These are phyloP conservation scores for Starmerella ratchasimensis DNA, from an alignment of 805 yeast genomes.

Conservation along the genomic window DNA sequence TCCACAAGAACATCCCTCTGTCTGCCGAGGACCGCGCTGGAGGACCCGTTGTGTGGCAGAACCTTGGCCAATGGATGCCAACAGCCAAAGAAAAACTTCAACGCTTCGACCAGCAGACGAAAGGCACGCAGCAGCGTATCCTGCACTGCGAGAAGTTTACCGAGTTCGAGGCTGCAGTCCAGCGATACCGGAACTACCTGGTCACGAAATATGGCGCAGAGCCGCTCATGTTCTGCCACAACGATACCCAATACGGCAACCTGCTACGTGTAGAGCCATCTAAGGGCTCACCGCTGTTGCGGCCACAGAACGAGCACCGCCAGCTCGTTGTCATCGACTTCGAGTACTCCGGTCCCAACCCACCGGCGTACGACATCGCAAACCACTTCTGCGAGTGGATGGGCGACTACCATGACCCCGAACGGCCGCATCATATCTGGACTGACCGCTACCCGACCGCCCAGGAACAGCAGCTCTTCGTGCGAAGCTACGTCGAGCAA, in stretches of 20 bases:
- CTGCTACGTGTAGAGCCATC: slow-evolving; percentile 46
- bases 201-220: slow-evolving; percentile 29
- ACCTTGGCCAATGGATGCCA: slow-evolving; percentile 57
- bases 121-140: slow-evolving; percentile 18
- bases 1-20: slow-evolving; percentile 67
- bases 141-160: slow-evolving; percentile 17
- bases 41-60: slow-evolving; percentile 59
- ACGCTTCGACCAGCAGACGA: slow-evolving; percentile 29
- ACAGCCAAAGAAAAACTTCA: slow-evolving; percentile 35
- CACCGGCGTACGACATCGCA: slow-evolving; percentile 79
- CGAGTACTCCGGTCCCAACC: slow-evolving; percentile 85
- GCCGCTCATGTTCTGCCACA: slow-evolving; percentile 69
- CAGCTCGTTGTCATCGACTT: slow-evolving; percentile 88
- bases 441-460: slow-evolving; percentile 48
- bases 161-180: slow-evolving; percentile 37
- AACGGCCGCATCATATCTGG: slow-evolving; percentile 41
- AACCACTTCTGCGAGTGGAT: slow-evolving; percentile 97
- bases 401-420: slow-evolving; percentile 70
- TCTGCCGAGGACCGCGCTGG: slow-evolving; percentile 38
- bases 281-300: slow-evolving; percentile 38
- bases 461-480: slow-evolving; percentile 54
- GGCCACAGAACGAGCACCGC: slow-evolving; percentile 41
- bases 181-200: slow-evolving; percentile 51
- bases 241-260: slow-evolving; percentile 95
- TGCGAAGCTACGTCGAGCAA: slow-evolving; percentile 62